Base-by-base conservation (phyloP, 352 stramenopile species). In the Phytophthora constricta region DNA sequence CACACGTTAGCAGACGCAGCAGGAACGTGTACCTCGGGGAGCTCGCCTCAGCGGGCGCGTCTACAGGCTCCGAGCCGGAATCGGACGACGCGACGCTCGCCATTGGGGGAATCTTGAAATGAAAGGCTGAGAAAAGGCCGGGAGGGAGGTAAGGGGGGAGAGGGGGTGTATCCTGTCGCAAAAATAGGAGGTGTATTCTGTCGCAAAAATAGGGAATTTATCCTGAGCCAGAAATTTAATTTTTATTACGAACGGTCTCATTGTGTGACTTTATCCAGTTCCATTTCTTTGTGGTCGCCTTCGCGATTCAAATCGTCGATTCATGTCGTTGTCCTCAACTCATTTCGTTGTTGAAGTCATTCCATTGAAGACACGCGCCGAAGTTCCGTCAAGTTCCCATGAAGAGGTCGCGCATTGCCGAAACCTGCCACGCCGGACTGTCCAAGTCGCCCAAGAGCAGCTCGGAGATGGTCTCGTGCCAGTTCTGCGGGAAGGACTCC, bases 401-500 rank as follows among this genome's bases (percentile, higher is more conserved):
- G 31, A 37, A 37, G 31, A 37, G 31, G 31, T 37, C 31, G 31
- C n/a, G n/a, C n/a, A n/a, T n/a, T n/a, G 31, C 1, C 13, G 7
- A 37, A 37, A 13, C 41, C 10, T 3, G 9, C n/a, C 3, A 23
- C 17, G 14, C n/a, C 19, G 14, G 16, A 4, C 41, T 23, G 41
- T 23, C 41, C 9, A 47, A 47, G 41, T 10, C 13, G 14, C 41
- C 17, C 10, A 47, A 47, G 41, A 22, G 5, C 19, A 5, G 14
- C 22, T 7, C 19, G 14, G 16, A 47, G 16, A 22, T 8, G 13
- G 8, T 17, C 41, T 4, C 16, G 22, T 65, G 57, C 28, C 7
- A 14, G 11, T 48, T 37, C 37, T 57, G 57, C 57, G 23, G 17
- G 8, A 23, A 57, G 5, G 13, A 25, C 11, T 67, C 61, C 51